Evolutionary conservation across 495 filamentous ascomycete species (phyloP).

Genomic region (Annulohypoxylon stygium): DNA sequence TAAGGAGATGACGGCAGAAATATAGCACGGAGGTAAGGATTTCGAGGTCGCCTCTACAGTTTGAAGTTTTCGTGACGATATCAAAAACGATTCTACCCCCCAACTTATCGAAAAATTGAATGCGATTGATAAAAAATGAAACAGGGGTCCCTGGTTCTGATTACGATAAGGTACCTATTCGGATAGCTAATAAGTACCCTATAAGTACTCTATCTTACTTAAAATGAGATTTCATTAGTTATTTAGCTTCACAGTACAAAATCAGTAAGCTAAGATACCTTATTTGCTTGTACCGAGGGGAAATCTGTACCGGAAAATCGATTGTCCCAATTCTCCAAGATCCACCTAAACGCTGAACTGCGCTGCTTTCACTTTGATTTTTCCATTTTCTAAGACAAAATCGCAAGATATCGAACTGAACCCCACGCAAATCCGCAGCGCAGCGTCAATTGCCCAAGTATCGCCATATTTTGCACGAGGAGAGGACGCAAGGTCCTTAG

Average conservation of each 20-base stretch:
- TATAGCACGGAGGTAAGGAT: conserved; percentile 22
- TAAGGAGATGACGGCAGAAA: conserved; percentile 41
- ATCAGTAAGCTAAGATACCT: conserved; percentile 2
- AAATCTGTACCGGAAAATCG: conserved; percentile 29
- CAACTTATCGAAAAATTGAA: conserved; percentile 38
- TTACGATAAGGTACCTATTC: background rate
- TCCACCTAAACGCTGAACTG: background rate
- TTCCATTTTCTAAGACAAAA: conserved; percentile 1
- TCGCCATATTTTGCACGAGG: background rate
- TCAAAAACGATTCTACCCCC: conserved; percentile 10
- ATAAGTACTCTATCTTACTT: background rate
- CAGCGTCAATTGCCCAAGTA: conserved; percentile 22
- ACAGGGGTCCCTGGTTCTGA: conserved; percentile 11
- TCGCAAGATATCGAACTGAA: conserved; percentile 7
- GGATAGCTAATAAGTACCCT: background rate
- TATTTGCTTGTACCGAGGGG: background rate
- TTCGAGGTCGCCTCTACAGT: conserved; percentile 12
- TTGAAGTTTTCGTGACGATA: conserved; percentile 36
- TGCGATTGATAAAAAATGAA: conserved; percentile 18
- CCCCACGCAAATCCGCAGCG: conserved; percentile 5
- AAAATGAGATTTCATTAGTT: background rate
- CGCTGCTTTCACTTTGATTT: conserved; percentile 22
- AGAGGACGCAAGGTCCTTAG: background rate
- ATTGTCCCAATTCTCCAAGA: conserved; percentile 23
- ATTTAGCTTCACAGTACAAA: background rate